phyloP scores from a whole-genome alignment of 2,329 filamentous ascomycete genomes.

The Biscogniauxia marginata region DNA sequence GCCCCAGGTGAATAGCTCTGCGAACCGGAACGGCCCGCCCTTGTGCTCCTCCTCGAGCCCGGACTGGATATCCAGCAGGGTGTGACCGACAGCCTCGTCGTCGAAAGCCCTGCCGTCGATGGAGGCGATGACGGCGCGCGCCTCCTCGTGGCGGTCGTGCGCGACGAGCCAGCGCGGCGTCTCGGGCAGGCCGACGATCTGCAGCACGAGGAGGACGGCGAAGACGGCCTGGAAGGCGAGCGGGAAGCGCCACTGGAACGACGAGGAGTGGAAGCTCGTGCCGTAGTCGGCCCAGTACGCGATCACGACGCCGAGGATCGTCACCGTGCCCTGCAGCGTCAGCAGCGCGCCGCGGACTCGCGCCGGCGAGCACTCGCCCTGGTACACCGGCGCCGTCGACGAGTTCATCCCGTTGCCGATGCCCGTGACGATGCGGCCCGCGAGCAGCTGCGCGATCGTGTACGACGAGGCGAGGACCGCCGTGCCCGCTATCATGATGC shows the following conservation, averaged over 20 bases:
- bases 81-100: slow-evolving; percentile 15
- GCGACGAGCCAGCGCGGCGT: slow-evolving; percentile 37
- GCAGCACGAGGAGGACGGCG: slow-evolving; percentile 36
- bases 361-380: slow-evolving; percentile 34
- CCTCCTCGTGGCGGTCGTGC: slow-evolving; percentile 33
- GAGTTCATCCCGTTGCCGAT: slow-evolving; percentile 41
- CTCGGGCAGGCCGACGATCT: slow-evolving; percentile 37
- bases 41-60: slow-evolving; percentile 18
- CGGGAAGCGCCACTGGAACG: slow-evolving; percentile 40
- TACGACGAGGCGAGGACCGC: slow-evolving; percentile 40
- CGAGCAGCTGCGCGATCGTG: slow-evolving; percentile 41
- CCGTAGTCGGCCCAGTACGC: slow-evolving; percentile 35
- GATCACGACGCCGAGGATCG: slow-evolving; percentile 46
- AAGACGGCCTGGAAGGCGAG: slow-evolving; percentile 42
- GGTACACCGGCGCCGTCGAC: slow-evolving; percentile 40
- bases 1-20: slow-evolving; percentile 23
- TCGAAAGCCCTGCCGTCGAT: slow-evolving; percentile 15
- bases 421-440: slow-evolving; percentile 45
- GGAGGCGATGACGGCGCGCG: slow-evolving; percentile 17
- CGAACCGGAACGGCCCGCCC: slow-evolving; percentile 21
- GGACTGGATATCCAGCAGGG: slow-evolving; percentile 17
- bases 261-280: slow-evolving; percentile 5
- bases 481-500: slow-evolving; percentile 44
- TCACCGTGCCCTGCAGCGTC: slow-evolving; percentile 47
- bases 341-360: slow-evolving; percentile 48